Evolutionary conservation across 805 yeast genomes (phyloP).

Genomic region (Huiozyma naganishii): DNA sequence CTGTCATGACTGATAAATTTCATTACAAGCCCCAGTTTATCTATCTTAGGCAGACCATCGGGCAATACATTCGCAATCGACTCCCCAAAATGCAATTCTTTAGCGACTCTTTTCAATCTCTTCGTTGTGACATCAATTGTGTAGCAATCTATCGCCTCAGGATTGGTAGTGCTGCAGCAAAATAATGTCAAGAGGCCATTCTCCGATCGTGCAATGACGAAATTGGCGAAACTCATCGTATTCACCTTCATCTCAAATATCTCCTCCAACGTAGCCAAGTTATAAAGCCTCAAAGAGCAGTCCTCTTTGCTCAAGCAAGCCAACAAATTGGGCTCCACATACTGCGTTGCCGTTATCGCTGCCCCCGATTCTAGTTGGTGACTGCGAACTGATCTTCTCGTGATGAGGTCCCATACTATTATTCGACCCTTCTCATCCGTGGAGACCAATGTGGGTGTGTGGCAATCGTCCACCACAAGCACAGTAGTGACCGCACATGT

Average conservation of each 20-base stretch:
- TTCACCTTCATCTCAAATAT: constrained; percentile 23
- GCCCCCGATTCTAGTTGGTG: constrained; percentile 1
- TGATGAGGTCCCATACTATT: constrained; percentile 21
- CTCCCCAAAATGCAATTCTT: constrained; percentile 12
- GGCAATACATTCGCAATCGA: constrained; percentile 5
- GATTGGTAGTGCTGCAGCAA: constrained; percentile 24
- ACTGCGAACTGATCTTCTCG: constrained; percentile 15
- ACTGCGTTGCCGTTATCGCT: constrained; percentile 13
- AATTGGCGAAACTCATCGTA: constrained; percentile 26
- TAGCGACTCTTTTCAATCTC: constrained; percentile 15
- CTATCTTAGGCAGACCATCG: constrained; percentile 5
- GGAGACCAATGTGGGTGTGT: constrained; percentile 14
- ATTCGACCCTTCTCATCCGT: constrained; percentile 21
- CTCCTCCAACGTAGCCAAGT: not conserved
- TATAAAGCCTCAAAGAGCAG: constrained; percentile 16
- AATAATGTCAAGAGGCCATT: constrained; percentile 9
- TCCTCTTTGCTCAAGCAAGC: constrained; percentile 17
- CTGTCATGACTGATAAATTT: constrained; percentile 7
- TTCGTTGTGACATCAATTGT: constrained; percentile 7
- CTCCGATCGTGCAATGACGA: constrained; percentile 6
- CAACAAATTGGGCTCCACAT: constrained; percentile 5
- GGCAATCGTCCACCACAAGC: not conserved
- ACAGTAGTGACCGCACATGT: constrained; percentile 5
- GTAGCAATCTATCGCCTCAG: constrained; percentile 23
- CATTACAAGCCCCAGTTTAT: constrained; percentile 25